These are phyloP conservation scores for Hamigera avellanea DNA, from an alignment of 495 filamentous ascomycete species.

Conservation along the genomic window DNA sequence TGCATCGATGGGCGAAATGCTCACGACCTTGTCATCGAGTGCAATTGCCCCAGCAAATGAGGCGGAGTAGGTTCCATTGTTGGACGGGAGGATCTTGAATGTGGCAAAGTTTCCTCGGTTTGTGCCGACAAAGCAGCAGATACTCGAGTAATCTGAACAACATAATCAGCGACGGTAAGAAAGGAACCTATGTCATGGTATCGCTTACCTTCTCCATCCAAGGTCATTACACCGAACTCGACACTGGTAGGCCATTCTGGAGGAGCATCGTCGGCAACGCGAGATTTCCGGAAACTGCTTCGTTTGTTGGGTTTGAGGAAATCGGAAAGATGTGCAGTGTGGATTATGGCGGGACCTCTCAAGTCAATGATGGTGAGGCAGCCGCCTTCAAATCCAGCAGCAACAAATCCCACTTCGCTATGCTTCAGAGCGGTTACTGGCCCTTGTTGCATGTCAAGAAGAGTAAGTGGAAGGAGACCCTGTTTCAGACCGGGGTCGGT, in stretches of 20 bases:
- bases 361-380: slow-evolving; percentile 72
- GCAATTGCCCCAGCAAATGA: slow-evolving; percentile 52
- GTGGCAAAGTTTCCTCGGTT: slow-evolving; percentile 72
- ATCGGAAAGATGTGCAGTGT: slow-evolving; percentile 52
- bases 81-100: slow-evolving; percentile 74
- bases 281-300: slow-evolving; percentile 48
- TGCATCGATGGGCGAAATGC: slow-evolving; percentile 64
- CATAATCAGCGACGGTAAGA: slow-evolving; percentile 9
- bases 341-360: slow-evolving; percentile 80
- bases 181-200: not conserved
- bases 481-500: slow-evolving; percentile 71
- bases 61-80: slow-evolving; percentile 59
- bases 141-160: slow-evolving; percentile 69
- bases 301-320: slow-evolving; percentile 59
- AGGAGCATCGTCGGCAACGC: slow-evolving; percentile 30
- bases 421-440: slow-evolving; percentile 66
- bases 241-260: slow-evolving; percentile 65
- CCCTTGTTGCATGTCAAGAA: slow-evolving; percentile 74
- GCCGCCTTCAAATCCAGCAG: slow-evolving; percentile 71
- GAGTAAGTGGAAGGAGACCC: slow-evolving; percentile 66
- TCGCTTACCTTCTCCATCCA: slow-evolving; percentile 65
- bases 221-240: slow-evolving; percentile 86
- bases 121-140: slow-evolving; percentile 85
- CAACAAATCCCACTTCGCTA: slow-evolving; percentile 86
- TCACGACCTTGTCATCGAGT: slow-evolving; percentile 62